These are phyloP conservation scores for Dentipellis fragilis DNA, from an alignment of 768 basidiomycete species.

Conservation along the genomic window DNA sequence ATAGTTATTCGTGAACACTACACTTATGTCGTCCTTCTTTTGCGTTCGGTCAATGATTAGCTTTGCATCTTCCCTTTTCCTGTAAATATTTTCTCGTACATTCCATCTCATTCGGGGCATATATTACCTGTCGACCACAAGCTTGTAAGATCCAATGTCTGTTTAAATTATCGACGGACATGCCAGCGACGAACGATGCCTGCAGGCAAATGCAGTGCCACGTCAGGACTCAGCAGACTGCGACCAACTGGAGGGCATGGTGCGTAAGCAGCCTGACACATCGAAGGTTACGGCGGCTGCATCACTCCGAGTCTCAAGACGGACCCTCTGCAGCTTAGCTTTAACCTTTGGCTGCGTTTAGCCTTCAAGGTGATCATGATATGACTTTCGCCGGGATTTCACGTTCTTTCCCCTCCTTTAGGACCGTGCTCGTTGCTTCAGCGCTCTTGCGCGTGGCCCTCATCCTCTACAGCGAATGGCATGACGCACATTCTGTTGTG, in stretches of 20 bases:
- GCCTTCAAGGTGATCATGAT: background rate
- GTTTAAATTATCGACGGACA: too few species aligned
- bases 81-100: background rate
- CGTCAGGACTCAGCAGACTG: too few species aligned
- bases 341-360: too few species aligned
- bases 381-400: background rate
- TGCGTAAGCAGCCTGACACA: too few species aligned
- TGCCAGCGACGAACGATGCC: too few species aligned
- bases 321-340: background rate
- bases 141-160: too few species aligned
- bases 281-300: too few species aligned
- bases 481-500: conserved; percentile 70
- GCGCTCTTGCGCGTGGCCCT: conserved; percentile 54
- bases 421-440: conserved; percentile 42
- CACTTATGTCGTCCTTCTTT: background rate
- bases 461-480: conserved; percentile 84
- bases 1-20: background rate
- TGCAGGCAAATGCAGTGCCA: too few species aligned
- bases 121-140: too few species aligned
- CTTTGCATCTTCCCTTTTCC: background rate
- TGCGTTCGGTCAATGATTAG: background rate
- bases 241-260: too few species aligned
- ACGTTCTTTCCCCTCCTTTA: conserved; percentile 29
- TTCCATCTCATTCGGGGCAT: background rate
- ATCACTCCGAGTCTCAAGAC: too few species aligned